These are phyloP conservation scores for Thermothelomyces thermophilus DNA, from an alignment of 2,329 filamentous ascomycete species.

Conservation along the genomic window DNA sequence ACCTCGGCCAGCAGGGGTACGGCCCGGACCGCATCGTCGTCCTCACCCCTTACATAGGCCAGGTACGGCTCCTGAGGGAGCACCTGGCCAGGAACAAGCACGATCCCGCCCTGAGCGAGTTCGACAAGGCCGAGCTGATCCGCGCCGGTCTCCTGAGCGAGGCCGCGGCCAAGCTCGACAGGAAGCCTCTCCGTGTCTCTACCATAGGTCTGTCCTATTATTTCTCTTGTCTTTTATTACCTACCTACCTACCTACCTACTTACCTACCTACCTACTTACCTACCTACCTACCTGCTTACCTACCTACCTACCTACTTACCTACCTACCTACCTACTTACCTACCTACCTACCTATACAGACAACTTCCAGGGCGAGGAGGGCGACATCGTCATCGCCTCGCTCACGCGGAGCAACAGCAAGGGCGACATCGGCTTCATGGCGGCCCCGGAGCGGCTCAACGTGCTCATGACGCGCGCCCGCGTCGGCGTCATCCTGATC, in stretches of 20 bases:
- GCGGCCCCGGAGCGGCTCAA: constrained; percentile 59
- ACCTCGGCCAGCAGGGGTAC: constrained; percentile 67
- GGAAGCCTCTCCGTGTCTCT: constrained; percentile 52
- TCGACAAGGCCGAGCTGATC: constrained; percentile 58
- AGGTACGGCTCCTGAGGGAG: constrained; percentile 52
- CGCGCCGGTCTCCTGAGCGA: constrained; percentile 54
- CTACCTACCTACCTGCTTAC: no score
- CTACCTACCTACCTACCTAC: neutral
- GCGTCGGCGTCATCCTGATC: constrained; percentile 60
- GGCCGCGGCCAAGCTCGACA: constrained; percentile 44
- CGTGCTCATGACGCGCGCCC: constrained; percentile 61
- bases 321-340: no score
- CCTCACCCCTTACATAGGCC: constrained; percentile 66
- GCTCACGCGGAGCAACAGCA: constrained; percentile 58
- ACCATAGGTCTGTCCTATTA: constrained; percentile 55
- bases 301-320: no score
- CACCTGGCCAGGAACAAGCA: constrained; percentile 44
- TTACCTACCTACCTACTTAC: no score
- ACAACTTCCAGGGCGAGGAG: constrained; percentile 76
- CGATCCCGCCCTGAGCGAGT: constrained; percentile 61
- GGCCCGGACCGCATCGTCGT: constrained; percentile 58
- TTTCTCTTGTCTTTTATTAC: neutral
- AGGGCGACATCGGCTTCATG: constrained; percentile 66
- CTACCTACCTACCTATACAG: constrained; percentile 40
- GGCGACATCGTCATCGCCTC: constrained; percentile 64